A percentile compares a stretch with the other conserved stretches of the same genome.
These are phyloP conservation scores for Trichoderma cornu-damae DNA, from an alignment of 2,329 filamentous ascomycete species.

Conservation along the genomic window DNA sequence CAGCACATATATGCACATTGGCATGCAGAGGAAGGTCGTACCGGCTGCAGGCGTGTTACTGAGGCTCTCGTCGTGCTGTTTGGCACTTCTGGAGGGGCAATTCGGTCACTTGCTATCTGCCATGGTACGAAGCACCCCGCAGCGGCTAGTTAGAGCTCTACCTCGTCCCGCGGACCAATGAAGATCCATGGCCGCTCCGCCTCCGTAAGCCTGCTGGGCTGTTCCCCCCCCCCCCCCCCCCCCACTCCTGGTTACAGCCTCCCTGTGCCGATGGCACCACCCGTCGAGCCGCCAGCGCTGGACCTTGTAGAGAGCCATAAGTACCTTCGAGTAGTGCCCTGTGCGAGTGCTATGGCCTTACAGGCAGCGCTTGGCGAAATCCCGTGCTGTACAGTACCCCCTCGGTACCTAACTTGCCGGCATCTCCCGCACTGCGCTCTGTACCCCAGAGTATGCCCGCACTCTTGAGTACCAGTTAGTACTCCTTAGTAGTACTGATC, in stretches of 20 bases:
- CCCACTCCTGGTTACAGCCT: neutral
- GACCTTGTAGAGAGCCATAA: too few relatives aligned
- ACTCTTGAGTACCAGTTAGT: too few relatives aligned
- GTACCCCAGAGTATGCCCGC: neutral
- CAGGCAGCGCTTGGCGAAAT: too few relatives aligned
- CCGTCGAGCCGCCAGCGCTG: neutral
- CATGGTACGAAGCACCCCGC: neutral
- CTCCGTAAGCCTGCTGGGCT: conserved; percentile 7
- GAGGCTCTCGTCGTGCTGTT: neutral
- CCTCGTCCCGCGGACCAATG: neutral
- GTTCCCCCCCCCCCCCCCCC: too few relatives aligned
- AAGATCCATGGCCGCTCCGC: neutral
- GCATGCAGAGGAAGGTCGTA: conserved; percentile 5
- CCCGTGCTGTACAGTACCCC: neutral
- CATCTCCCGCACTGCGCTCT: neutral
- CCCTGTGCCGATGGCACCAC: neutral
- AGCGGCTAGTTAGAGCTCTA: neutral
- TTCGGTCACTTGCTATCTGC: neutral
- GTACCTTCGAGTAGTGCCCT: too few relatives aligned
- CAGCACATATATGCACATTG: neutral
- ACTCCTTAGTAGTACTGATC: neutral
- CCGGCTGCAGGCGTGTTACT: neutral
- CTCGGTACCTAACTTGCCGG: neutral
- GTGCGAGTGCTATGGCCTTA: too few relatives aligned
- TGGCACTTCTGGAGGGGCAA: neutral